Conservation (phyloP, 768 basidiomycete genomes). For the Crassisporium funariophilum region DNA sequence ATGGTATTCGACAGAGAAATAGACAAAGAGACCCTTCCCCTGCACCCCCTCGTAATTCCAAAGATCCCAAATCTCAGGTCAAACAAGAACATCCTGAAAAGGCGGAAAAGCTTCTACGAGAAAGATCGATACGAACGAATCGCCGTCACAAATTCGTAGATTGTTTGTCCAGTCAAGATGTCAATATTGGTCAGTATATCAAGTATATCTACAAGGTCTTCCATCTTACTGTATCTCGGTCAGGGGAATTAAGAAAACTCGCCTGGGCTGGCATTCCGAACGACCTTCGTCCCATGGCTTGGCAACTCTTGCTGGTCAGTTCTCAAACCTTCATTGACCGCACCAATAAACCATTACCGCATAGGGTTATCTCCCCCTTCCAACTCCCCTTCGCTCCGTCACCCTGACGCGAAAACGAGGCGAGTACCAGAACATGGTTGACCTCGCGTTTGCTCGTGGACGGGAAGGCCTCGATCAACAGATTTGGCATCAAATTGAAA, state of each 20-base stretch:
- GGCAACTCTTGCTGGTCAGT: constrained; percentile 91
- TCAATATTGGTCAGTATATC: constrained; percentile 71
- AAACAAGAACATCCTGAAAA: constrained; percentile 39
- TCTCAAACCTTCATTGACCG: constrained; percentile 3
- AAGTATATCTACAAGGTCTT: background rate
- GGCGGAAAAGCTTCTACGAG: constrained; percentile 65
- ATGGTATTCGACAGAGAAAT: constrained; percentile 49
- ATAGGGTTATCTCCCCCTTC: constrained; percentile 93
- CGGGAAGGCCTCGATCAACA: constrained; percentile 88
- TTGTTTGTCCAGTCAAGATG: constrained; percentile 73
- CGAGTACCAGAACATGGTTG: constrained; percentile 89
- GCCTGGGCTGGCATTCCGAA: constrained; percentile 94
- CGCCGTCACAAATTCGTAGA: constrained; percentile 81
- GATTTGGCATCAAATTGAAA: constrained; percentile 99
- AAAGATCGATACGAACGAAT: constrained; percentile 77
- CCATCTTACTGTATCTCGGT: constrained; percentile 8
- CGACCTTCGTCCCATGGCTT: constrained; percentile 87
- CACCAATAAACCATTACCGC: constrained; percentile 7
- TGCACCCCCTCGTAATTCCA: constrained; percentile 22
- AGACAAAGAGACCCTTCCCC: constrained; percentile 40
- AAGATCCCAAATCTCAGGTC: constrained; percentile 23
- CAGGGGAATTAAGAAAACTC: constrained; percentile 85
- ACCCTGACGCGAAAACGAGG: constrained; percentile 88
- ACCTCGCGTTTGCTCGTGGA: constrained; percentile 86
- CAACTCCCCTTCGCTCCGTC: constrained; percentile 68